Conservation (phyloP, 345 rosid species). For the Melastoma malabathricum region DNA sequence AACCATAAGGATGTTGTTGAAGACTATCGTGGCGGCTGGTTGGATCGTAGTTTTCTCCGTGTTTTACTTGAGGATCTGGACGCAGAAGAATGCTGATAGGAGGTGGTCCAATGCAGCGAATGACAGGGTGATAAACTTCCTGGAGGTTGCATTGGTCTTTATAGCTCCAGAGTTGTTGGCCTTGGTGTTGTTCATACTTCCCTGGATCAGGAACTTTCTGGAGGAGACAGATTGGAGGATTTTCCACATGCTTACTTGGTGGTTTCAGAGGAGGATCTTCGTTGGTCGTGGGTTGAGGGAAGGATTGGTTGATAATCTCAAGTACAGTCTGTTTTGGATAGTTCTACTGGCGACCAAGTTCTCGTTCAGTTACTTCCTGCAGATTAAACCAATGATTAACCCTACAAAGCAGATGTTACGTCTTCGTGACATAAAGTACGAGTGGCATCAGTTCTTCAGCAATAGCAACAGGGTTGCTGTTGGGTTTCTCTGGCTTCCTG, state of each 20-base stretch:
- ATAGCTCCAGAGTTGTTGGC: slow-evolving; percentile 68
- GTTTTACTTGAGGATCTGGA: slow-evolving; percentile 68
- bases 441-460: slow-evolving; percentile 78
- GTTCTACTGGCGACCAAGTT: slow-evolving; percentile 46
- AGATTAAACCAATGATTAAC: slow-evolving; percentile 57
- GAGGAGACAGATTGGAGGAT: slow-evolving; percentile 57
- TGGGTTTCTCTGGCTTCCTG: slow-evolving; percentile 63
- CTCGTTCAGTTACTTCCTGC: slow-evolving; percentile 66
- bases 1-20: slow-evolving; percentile 66
- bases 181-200: slow-evolving; percentile 51
- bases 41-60: slow-evolving; percentile 58
- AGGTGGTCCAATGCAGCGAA: slow-evolving; percentile 51
- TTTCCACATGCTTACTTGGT: slow-evolving; percentile 63
- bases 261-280: slow-evolving; percentile 69
- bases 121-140: slow-evolving; percentile 44
- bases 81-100: slow-evolving; percentile 45
- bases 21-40: slow-evolving; percentile 42
- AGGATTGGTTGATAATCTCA: slow-evolving; percentile 63
- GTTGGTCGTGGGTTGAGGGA: slow-evolving; percentile 91
- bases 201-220: slow-evolving; percentile 67
- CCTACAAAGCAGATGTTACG: slow-evolving; percentile 55
- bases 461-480: slow-evolving; percentile 42
- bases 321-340: slow-evolving; percentile 70
- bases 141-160: slow-evolving; percentile 50
- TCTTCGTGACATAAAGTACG: slow-evolving; percentile 11